These are phyloP conservation scores for Russula sp. DNA, from an alignment of 768 basidiomycete genomes.

Conservation along the genomic window DNA sequence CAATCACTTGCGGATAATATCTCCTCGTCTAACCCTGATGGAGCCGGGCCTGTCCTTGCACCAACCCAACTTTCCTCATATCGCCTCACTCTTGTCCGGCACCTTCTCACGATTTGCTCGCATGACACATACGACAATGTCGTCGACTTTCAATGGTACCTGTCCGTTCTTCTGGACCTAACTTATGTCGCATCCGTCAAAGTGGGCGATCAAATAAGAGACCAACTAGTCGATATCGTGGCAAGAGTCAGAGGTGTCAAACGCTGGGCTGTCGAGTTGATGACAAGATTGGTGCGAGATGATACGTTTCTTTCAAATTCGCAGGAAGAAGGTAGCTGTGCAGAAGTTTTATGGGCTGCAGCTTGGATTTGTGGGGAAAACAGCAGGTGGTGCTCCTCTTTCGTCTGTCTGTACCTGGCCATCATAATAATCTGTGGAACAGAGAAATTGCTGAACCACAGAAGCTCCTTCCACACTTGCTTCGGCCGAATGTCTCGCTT, in stretches of 20 bases:
- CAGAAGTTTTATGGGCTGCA: conserved; percentile 88
- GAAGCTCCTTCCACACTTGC: conserved; percentile 65
- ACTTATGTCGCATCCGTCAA: conserved; percentile 82
- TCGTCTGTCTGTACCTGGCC: not conserved
- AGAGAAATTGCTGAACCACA: conserved; percentile 81
- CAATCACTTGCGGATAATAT: conserved; percentile 54
- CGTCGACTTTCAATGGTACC: conserved; percentile 95
- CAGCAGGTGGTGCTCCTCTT: conserved; percentile 53
- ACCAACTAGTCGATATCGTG: conserved; percentile 84
- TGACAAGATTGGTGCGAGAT: conserved; percentile 79
- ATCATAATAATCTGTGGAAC: conserved; percentile 4
- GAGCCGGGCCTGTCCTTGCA: conserved; percentile 40
- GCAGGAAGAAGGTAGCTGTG: conserved; percentile 67
- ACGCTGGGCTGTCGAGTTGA: conserved; percentile 76
- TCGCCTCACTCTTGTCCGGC: conserved; percentile 75
- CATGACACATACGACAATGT: conserved; percentile 82
- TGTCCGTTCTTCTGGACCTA: conserved; percentile 90
- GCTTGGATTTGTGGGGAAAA: conserved; percentile 98
- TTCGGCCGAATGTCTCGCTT: conserved; percentile 55
- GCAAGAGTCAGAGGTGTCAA: conserved; percentile 76
- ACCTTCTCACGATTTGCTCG: conserved; percentile 84
- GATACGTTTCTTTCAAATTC: conserved; percentile 68
- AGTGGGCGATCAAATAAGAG: conserved; percentile 72
- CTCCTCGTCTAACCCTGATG: conserved; percentile 41
- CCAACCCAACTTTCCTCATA: conserved; percentile 80